These are phyloP conservation scores for Serendipita sp. DNA, from an alignment of 768 basidiomycete genomes.

Conservation along the genomic window DNA sequence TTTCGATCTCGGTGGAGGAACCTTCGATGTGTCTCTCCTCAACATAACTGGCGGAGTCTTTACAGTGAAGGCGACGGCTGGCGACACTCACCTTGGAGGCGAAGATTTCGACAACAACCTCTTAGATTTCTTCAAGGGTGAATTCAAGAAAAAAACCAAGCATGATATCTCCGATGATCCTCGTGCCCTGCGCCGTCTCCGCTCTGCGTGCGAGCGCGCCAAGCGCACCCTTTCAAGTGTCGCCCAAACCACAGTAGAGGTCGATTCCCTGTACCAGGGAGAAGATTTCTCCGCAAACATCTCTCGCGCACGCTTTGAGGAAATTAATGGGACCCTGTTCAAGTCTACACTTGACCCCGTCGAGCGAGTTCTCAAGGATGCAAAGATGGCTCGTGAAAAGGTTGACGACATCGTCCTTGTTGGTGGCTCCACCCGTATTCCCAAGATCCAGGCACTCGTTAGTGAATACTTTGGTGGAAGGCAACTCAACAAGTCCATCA, in stretches of 20 bases:
- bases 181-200: constrained; percentile 88
- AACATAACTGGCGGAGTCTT: constrained; percentile 98
- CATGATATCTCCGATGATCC: constrained; percentile 93
- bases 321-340: constrained; percentile 91
- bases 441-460: constrained; percentile 94
- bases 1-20: constrained; percentile 99
- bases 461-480: constrained; percentile 98
- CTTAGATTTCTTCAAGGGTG: constrained; percentile 96
- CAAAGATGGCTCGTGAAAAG: constrained; percentile 93
- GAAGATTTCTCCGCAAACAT: constrained; percentile 98
- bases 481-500: constrained; percentile 98
- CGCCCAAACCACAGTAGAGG: constrained; percentile 96
- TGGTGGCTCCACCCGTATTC: constrained; percentile 99
- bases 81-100: constrained; percentile 98
- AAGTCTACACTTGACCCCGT: constrained; percentile 97
- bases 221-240: constrained; percentile 98
- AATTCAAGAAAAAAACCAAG: constrained; percentile 97
- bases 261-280: constrained; percentile 96
- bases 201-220: constrained; percentile 97
- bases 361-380: constrained; percentile 97
- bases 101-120: constrained; percentile 99
- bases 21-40: constrained; percentile 98
- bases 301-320: constrained; percentile 99
- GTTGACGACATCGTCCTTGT: constrained; percentile 98
- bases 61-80: constrained; percentile 97